Percentiles rank a stretch among this genome's conserved stretches.
phyloP scores from a whole-genome alignment of 1,284 basidiomycete species.

The Clitocybe nebularis region DNA sequence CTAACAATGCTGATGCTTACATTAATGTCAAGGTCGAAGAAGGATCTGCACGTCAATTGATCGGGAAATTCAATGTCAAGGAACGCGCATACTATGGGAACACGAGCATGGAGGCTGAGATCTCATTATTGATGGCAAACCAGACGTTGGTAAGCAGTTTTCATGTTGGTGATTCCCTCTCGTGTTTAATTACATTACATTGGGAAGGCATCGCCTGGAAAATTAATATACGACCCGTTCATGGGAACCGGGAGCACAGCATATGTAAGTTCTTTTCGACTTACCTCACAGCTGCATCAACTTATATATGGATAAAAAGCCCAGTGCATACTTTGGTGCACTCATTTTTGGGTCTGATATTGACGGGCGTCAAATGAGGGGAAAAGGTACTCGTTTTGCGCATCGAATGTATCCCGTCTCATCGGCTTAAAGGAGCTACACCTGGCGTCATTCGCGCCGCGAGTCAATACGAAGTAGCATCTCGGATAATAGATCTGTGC shows the following conservation, averaged over 20 bases:
- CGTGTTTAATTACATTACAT: conserved; percentile 1
- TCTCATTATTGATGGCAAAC: conserved; percentile 93
- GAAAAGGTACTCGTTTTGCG: too few species aligned
- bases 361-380: conserved; percentile 94
- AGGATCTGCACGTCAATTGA: conserved; percentile 68
- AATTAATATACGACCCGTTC: conserved; percentile 95
- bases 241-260: conserved; percentile 96
- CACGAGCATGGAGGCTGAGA: conserved; percentile 97
- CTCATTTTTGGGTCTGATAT: conserved; percentile 92
- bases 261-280: conserved; percentile 62
- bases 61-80: conserved; percentile 81
- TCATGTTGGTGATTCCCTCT: neutral
- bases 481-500: conserved; percentile 78
- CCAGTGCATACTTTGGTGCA: conserved; percentile 85
- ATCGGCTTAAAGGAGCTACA: conserved; percentile 34
- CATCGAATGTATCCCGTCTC: too few species aligned
- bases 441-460: conserved; percentile 82
- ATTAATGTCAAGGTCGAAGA: conserved; percentile 53
- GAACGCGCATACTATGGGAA: conserved; percentile 91
- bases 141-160: conserved; percentile 70
- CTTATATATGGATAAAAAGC: conserved; percentile 48
- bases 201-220: conserved; percentile 81
- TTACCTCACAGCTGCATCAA: too few species aligned
- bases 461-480: conserved; percentile 77
- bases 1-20: neutral